Percentiles rank a stretch among this genome's conserved stretches.
Evolutionary conservation across 2,329 filamentous ascomycete species (phyloP).

Genomic region (Pyrenophora tritici-repentis): DNA sequence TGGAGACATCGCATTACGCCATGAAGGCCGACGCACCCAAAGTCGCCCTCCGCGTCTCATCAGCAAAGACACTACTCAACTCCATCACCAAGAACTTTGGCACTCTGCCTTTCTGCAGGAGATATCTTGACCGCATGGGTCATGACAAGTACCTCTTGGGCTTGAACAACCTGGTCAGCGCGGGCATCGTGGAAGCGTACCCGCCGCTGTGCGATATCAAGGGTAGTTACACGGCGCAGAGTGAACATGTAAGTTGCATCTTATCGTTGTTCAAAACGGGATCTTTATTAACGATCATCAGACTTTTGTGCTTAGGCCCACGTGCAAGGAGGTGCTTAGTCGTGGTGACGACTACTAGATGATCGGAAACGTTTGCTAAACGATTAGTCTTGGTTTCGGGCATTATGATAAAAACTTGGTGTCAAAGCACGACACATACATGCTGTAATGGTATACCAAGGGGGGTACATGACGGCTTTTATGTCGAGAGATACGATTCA

Average conservation of each 20-base stretch:
- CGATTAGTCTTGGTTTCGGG: no score
- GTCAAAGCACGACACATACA: no score
- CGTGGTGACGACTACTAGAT: slow-evolving; percentile 80
- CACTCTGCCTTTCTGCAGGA: slow-evolving; percentile 85
- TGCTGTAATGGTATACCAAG: no score
- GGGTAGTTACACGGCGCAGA: slow-evolving; percentile 93
- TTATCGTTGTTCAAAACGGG: not conserved
- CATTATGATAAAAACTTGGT: no score
- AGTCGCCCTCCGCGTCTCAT: slow-evolving; percentile 75
- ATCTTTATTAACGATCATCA: slow-evolving; percentile 21
- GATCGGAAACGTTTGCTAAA: no score
- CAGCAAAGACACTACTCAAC: slow-evolving; percentile 82
- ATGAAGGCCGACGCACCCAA: slow-evolving; percentile 73
- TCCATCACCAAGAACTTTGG: slow-evolving; percentile 97
- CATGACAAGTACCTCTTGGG: slow-evolving; percentile 93
- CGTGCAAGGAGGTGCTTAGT: slow-evolving; percentile 84
- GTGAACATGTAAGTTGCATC: slow-evolving; percentile 76
- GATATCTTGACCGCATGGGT: slow-evolving; percentile 89
- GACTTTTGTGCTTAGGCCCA: slow-evolving; percentile 47
- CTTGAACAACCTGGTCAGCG: slow-evolving; percentile 81
- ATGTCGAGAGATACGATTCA: no score
- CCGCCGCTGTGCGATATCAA: slow-evolving; percentile 89
- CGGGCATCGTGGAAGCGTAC: slow-evolving; percentile 86
- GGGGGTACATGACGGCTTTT: no score
- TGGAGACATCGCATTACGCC: slow-evolving; percentile 88